Base-by-base conservation (phyloP, 306 rosid species). In the Acacia confusa region DNA sequence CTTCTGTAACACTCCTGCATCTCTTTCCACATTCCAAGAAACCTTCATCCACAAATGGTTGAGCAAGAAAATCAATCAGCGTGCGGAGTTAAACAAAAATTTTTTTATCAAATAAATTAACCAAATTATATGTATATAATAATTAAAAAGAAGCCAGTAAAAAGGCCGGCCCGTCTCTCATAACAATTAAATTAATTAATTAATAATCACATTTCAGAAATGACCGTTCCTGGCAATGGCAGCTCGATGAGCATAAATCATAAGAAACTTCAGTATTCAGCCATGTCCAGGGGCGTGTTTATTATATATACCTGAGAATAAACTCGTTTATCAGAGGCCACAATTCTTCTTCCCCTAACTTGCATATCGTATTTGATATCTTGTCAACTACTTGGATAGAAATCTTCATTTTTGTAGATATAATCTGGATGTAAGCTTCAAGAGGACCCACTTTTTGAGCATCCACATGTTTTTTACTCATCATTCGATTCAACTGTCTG, bases 361-460 rank as follows among this genome's bases (percentile, higher is more conserved):
- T 90, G 75, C 86, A 86, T 60, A 90, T 93, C 3, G 94, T 87
- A 50, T 44, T 80, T 34, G 99, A 91, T 77, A 92, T 84, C 81
- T 86, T 93, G 78, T 95, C 95, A 53, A 95, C 94, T 16, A 91
- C 86, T 79, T 92, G 97, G 80, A 95, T 87, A 27, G 97, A 92
- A 66, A 95, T 86, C 71, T 83, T 93, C 94, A 92, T 81, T 76
- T 92, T 91, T 9, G 91, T 88, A 7, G 82, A 68, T 34, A 93
- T 84, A 72, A 77, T 73, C 40, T 80, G 43, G 30, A 91, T 85
- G 27, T 84, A 68, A 27, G 85, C 68, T 76, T 83, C 83, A 58
- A 82, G 71, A 36, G 95, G 44, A 11, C 88, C 88, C 24, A 88
- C 57, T 85, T 89, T 92, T 6, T 58, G 84, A 28, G 83, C 82